A percentile compares a stretch with the other conserved stretches of the same genome.
Evolutionary conservation across 345 rosid species (phyloP).

Genomic region (Gossypium herbaceum): DNA sequence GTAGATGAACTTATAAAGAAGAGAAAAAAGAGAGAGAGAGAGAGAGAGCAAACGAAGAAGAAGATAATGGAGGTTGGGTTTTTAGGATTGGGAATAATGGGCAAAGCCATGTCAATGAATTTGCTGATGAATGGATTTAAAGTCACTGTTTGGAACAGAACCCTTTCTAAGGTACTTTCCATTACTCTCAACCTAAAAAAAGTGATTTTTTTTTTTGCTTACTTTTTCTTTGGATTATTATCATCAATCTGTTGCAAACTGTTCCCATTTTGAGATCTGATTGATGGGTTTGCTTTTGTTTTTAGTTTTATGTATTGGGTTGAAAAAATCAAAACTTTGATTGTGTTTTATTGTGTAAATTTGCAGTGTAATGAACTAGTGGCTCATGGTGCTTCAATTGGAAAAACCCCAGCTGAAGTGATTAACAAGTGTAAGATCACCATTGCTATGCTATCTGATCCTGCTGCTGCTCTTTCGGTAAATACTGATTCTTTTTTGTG

Average conservation of each 20-base stretch:
- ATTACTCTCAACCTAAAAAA: background rate
- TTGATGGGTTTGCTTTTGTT: background rate
- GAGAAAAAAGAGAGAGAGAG: background rate
- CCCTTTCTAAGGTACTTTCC: slow-evolving; percentile 68
- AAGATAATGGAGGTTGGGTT: slow-evolving; percentile 83
- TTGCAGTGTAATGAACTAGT: slow-evolving; percentile 87
- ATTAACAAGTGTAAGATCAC: slow-evolving; percentile 79
- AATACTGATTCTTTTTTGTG: background rate
- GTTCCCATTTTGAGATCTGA: background rate
- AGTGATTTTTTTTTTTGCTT: background rate
- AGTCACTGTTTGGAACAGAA: slow-evolving; percentile 95
- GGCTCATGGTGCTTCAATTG: slow-evolving; percentile 72
- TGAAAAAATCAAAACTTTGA: background rate
- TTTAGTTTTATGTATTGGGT: background rate
- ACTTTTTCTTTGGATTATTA: background rate
- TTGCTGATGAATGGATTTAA: slow-evolving; percentile 77
- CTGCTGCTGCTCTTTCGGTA: slow-evolving; percentile 81
- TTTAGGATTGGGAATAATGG: slow-evolving; percentile 97
- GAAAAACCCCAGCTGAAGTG: slow-evolving; percentile 79
- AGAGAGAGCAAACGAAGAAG: background rate
- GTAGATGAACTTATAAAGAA: background rate
- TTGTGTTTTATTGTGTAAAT: background rate
- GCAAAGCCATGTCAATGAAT: slow-evolving; percentile 90
- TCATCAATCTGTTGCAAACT: background rate
- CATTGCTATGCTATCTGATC: slow-evolving; percentile 87